Evolutionary conservation across 495 filamentous ascomycete species (phyloP), one percentile per base, ranked within the genome.

Genomic region (Aspergillus ostianus): DNA sequence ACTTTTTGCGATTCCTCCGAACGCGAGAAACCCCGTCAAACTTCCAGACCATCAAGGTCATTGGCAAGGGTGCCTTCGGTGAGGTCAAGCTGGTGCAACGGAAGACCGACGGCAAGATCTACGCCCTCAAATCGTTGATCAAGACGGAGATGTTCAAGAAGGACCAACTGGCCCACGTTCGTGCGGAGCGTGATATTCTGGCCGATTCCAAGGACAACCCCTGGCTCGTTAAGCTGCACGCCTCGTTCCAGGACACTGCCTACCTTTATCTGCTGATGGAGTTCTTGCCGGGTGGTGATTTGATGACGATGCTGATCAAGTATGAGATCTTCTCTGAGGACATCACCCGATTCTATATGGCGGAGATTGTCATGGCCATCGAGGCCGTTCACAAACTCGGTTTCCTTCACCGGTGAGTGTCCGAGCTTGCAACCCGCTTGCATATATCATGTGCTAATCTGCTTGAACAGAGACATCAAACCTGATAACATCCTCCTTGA

Each of bases 291-390:
- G 94, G 94, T 70, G 94, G 94, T 68, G 94, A 99, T 80, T 74
- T 99, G 69, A 99, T 99, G 94, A 99, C 94, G 32, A 99, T 99
- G 94, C 83, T 99, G 65, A 99, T 99, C 77, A 98, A 97, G 80
- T 98, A 99, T 70, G 94, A 99, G 73, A 96, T 99, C 67, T 99
- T 99, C 76, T 95, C 92, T 0, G 92, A 97, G 70, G 94, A 98
- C 59, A 97, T 99, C 64, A 99, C 94, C 32, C 86, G 95, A 17
- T 99, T 99, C 78, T 99, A 99, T 77, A 98, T 99, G 85, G 94
- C 95, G 23, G 93, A 99, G 75, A 93, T 98, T 67, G 90, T 96
- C 20, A 84, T 97, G 74, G 95, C 94, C 9, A 97, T 99, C 62
- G 95, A 99, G 68, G 93, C 94, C 3, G 94, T 99, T 47, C 94